Evolutionary conservation across 495 filamentous ascomycete genomes (phyloP).

Genomic region (Penicillium alfredii): DNA sequence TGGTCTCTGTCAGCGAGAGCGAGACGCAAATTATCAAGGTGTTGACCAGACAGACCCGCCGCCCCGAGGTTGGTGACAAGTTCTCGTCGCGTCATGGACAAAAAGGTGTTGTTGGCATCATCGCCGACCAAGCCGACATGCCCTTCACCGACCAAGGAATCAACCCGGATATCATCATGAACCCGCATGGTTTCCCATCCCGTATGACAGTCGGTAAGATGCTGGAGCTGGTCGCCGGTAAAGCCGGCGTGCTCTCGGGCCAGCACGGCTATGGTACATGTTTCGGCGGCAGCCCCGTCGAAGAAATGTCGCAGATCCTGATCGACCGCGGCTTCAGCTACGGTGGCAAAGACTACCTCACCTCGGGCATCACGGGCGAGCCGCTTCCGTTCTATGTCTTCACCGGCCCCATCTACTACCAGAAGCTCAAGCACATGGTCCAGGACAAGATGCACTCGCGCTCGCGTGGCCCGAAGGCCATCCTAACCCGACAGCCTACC

Average conservation of each 20-base stretch:
- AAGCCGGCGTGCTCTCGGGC: slow-evolving; percentile 81
- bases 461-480: slow-evolving; percentile 79
- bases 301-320: slow-evolving; percentile 80
- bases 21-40: slow-evolving; percentile 82
- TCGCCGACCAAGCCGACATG: slow-evolving; percentile 93
- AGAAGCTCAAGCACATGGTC: slow-evolving; percentile 99
- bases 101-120: slow-evolving; percentile 96
- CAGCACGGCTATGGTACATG: slow-evolving; percentile 86
- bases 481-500: slow-evolving; percentile 91
- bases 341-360: slow-evolving; percentile 94
- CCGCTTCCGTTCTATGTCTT: slow-evolving; percentile 93
- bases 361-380: slow-evolving; percentile 91
- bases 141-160: slow-evolving; percentile 90
- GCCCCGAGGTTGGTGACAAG: slow-evolving; percentile 94
- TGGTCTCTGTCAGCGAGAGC: slow-evolving; percentile 78
- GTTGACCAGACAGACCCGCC: slow-evolving; percentile 83
- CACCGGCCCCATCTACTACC: slow-evolving; percentile 98
- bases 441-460: slow-evolving; percentile 99
- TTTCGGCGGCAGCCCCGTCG: slow-evolving; percentile 86
- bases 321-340: slow-evolving; percentile 89
- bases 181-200: slow-evolving; percentile 98
- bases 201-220: slow-evolving; percentile 99
- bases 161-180: slow-evolving; percentile 98
- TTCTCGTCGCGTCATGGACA: slow-evolving; percentile 98
- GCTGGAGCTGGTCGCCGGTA: slow-evolving; percentile 89